Base-by-base conservation (phyloP, 2,329 filamentous ascomycete species). In the Aspergillus sp. region DNA sequence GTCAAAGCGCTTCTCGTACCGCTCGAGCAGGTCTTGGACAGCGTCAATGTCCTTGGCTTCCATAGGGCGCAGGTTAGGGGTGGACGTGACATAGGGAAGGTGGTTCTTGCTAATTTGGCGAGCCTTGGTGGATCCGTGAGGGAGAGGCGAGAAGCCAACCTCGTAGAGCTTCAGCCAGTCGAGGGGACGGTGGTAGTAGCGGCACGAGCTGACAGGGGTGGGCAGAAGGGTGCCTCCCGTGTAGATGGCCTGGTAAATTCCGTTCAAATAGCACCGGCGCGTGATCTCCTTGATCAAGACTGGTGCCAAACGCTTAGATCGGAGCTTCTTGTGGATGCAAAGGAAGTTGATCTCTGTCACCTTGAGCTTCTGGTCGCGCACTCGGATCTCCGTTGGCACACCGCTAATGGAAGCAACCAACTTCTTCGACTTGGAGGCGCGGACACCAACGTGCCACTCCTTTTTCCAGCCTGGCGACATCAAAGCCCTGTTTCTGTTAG, bases 211-310 rank as follows among this genome's bases (percentile, higher is more conserved):
- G 53, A 98, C 82, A 4, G 93, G 93, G 33, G 85, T 95, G 23
- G 93, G 93, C 2, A 98, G 79, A 35, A 98, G 84, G 17, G 91
- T 84, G 35, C 93, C 93, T 23, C 85, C 93, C 1, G 93, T 98
- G 74, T 96, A 97, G 49, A 98, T 88, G 44, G 91, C 93, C 71
- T 98, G 93, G 79, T 86, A 97, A 56, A 94, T 85, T 48, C 85
- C 87, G 54, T 86, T 78, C 43, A 90, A 72, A 69, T 97, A 94
- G 75, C 89, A 95, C 54, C 90, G 81, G 43, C 93, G 85, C 4
- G 93, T 98, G 60, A 98, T 89, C 68, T 98, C 93, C 70, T 96
- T 96, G 76, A 98, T 98, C 46, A 98, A 81, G 2, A 97, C 86
- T 0, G 93, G 93, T 0, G 93, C 84, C 39, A 98, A 82, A 46